Base-by-base conservation (phyloP, 306 rosid genomes). In the Pterocarpus macrocarpus region DNA sequence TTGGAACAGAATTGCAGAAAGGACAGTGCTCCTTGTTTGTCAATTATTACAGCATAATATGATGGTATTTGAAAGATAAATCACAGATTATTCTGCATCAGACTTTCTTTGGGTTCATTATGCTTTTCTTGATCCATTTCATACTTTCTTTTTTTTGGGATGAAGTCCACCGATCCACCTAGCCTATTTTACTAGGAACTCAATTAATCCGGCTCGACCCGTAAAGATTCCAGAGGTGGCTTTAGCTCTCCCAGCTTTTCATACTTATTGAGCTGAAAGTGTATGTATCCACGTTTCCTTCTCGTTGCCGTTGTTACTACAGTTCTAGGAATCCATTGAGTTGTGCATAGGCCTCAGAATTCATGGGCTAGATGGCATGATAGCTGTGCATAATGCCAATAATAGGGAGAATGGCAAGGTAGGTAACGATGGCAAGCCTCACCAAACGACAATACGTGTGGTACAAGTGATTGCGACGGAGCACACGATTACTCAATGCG, bases 81-180 rank as follows among this genome's bases (percentile, higher is more conserved):
- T 8, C 16, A 5, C 69, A n/a, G 2, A 35, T 55, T 33, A 33
- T 30, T 56, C 5, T 41, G 12, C 39, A 15, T 13, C n/a, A 13
- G 67, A 28, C 69, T 67, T 67, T 44, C 69, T 69, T 39, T 67
- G 45, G 52, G 22, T 55, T 28, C 44, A 2, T 28, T 33, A 43
- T 80, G 50, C 50, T 72, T 71, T 36, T 71, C 50, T 52, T 49
- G 12, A 22, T 45, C 45, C 10, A 3, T 71, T 71, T 36, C 28
- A 22, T 1, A 22, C 28, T 22, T 22, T 22, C 28, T 22, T 22
- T 22, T 22, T 22, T 22, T 22, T 22, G 28, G 28, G 28, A 22
- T 1, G 0, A 22, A 22, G 28, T 22, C 28, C 28, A 22, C 28
- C 28, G 1, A 22, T 22, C 1, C 28, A 22, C 1, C 28, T 22